These are phyloP conservation scores for Phytophthora nicotianae DNA, from an alignment of 352 stramenopile genomes.

Conservation along the genomic window DNA sequence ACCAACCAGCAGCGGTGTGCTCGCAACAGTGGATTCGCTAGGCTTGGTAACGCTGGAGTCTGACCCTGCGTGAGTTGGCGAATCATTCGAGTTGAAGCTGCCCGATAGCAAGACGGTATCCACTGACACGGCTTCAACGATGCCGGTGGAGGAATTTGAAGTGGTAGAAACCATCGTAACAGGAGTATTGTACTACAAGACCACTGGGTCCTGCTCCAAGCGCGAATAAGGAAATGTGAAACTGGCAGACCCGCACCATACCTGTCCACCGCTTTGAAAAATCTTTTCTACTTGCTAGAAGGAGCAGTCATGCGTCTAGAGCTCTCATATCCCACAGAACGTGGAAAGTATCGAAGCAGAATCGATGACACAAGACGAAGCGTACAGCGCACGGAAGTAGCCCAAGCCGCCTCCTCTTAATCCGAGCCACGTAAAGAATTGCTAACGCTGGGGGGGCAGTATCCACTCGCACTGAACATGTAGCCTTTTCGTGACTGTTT, in stretches of 20 bases:
- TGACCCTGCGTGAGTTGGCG: slow-evolving; percentile 6
- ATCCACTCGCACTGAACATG: slow-evolving; percentile 7
- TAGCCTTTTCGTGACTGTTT: neutral
- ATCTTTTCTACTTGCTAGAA: neutral
- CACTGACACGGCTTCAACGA: neutral
- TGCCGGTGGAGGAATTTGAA: slow-evolving; percentile 16
- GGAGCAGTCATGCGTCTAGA: slow-evolving; percentile 1
- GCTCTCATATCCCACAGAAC: slow-evolving; percentile 17
- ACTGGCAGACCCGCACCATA: slow-evolving; percentile 1
- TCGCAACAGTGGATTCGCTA: slow-evolving; percentile 4
- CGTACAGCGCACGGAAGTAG: slow-evolving; percentile 10
- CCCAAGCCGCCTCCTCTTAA: slow-evolving; percentile 2
- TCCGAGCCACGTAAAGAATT: slow-evolving; percentile 29
- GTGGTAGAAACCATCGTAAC: slow-evolving; percentile 19
- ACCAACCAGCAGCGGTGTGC: slow-evolving; percentile 10
- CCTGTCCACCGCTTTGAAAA: slow-evolving; percentile 7
- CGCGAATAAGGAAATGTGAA: slow-evolving; percentile 30
- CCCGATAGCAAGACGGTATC: neutral
- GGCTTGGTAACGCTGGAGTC: neutral
- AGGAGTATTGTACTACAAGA: slow-evolving; percentile 6
- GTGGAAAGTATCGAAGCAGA: slow-evolving; percentile 22
- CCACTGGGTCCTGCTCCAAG: slow-evolving; percentile 4
- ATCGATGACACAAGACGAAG: slow-evolving; percentile 22
- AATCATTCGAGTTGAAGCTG: slow-evolving; percentile 3
- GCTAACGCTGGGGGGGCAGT: slow-evolving; percentile 24